Evolutionary conservation across 2,329 filamentous ascomycete species (phyloP).

Genomic region (Myriosclerotinia duriaeana): DNA sequence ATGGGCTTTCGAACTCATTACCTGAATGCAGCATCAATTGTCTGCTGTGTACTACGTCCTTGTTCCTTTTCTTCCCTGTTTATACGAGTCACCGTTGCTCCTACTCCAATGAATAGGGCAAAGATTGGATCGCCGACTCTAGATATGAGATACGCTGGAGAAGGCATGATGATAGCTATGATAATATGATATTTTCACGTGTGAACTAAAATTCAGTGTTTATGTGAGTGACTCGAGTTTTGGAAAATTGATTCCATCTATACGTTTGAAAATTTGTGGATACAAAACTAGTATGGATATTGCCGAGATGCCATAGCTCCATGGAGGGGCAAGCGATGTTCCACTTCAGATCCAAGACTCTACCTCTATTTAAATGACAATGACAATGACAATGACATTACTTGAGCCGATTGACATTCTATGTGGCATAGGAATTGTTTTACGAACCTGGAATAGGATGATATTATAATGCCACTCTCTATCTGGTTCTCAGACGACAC

Average conservation of each 20-base stretch:
- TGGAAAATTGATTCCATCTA: conserved; percentile 11
- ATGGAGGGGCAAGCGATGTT: too few species aligned
- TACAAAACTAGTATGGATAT: conserved; percentile 11
- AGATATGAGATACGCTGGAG: conserved; percentile 39
- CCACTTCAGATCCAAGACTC: too few species aligned
- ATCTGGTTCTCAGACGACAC: too few species aligned
- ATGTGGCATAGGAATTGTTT: too few species aligned
- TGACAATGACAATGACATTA: too few species aligned
- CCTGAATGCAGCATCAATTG: conserved; percentile 39
- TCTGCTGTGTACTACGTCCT: conserved; percentile 37
- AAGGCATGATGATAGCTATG: conserved; percentile 32
- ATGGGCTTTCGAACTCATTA: conserved; percentile 22
- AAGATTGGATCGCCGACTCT: conserved; percentile 56
- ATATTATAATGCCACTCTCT: too few species aligned
- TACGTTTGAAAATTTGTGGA: conserved; percentile 8
- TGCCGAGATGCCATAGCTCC: conserved; percentile 19
- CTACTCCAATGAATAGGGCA: conserved; percentile 51
- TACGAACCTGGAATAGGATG: too few species aligned
- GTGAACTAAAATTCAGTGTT: too few species aligned
- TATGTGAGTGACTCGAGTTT: not conserved
- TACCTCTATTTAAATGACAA: too few species aligned
- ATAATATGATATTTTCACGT: not conserved
- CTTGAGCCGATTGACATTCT: too few species aligned
- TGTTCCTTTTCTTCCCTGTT: conserved; percentile 52
- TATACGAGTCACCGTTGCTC: conserved; percentile 54